Evolutionary conservation across 2,329 filamentous ascomycete genomes (phyloP).

Genomic region (Colletotrichum sp.): DNA sequence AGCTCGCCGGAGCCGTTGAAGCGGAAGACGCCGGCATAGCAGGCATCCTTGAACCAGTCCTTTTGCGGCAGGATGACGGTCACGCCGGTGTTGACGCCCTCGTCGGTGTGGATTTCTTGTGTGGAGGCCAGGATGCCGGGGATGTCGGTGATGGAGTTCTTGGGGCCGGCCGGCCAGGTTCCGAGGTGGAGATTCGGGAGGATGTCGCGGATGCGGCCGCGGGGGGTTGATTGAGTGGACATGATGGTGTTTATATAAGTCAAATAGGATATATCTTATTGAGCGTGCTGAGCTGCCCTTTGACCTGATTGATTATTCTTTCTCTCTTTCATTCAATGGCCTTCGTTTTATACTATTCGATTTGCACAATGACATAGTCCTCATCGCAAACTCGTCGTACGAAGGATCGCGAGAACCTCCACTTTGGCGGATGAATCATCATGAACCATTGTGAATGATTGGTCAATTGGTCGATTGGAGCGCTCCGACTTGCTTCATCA

Average conservation of each 20-base stretch:
- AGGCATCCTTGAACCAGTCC: slow-evolving; percentile 49
- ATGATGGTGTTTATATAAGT: neutral
- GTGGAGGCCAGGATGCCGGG: slow-evolving; percentile 52
- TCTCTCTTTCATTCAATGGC: neutral
- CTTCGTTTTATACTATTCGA: neutral
- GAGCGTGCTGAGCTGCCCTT: neutral
- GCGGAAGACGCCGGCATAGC: slow-evolving; percentile 58
- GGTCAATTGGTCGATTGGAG: neutral
- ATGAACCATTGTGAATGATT: neutral
- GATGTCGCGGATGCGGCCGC: slow-evolving; percentile 45
- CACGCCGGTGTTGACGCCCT: slow-evolving; percentile 51
- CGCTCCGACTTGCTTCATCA: neutral
- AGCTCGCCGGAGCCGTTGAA: slow-evolving; percentile 71
- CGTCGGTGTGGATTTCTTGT: slow-evolving; percentile 43
- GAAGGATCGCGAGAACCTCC: neutral
- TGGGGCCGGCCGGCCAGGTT: slow-evolving; percentile 44
- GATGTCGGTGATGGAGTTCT: slow-evolving; percentile 58
- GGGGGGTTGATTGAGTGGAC: slow-evolving; percentile 5
- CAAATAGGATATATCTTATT: neutral
- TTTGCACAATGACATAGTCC: neutral
- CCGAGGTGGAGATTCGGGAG: slow-evolving; percentile 50
- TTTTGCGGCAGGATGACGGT: slow-evolving; percentile 52
- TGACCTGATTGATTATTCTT: neutral
- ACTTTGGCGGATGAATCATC: neutral
- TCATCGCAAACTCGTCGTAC: neutral